These are phyloP conservation scores for Suillus luteus DNA, from an alignment of 768 basidiomycete genomes.

Conservation along the genomic window DNA sequence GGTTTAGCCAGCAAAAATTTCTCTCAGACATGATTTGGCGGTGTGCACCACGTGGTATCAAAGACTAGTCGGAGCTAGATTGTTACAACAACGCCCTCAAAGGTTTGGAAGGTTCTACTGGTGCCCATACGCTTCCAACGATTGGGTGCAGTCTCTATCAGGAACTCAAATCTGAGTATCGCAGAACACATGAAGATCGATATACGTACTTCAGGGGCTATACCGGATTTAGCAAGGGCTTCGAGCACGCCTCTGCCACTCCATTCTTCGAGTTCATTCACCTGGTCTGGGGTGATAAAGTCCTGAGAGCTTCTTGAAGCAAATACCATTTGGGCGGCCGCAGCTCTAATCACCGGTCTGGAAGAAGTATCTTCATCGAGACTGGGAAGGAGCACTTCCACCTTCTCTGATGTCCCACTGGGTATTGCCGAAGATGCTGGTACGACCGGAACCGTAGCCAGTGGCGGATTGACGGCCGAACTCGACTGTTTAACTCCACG, in stretches of 20 bases:
- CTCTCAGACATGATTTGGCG: background rate
- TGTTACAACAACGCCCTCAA: slow-evolving; percentile 16
- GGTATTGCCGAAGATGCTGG: slow-evolving; percentile 33
- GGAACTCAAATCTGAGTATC: slow-evolving; percentile 16
- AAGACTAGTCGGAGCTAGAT: background rate
- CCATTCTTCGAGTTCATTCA: slow-evolving; percentile 62
- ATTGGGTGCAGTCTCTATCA: slow-evolving; percentile 54
- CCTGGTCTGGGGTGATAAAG: slow-evolving; percentile 74
- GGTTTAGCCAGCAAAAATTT: background rate
- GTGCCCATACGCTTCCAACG: slow-evolving; percentile 59
- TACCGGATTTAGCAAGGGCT: slow-evolving; percentile 49
- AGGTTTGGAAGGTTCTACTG: background rate
- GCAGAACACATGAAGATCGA: slow-evolving; percentile 15
- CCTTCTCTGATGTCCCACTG: slow-evolving; percentile 12
- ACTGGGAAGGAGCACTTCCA: slow-evolving; percentile 2
- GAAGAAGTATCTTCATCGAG: slow-evolving; percentile 9
- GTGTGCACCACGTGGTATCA: background rate
- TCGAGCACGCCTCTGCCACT: slow-evolving; percentile 60
- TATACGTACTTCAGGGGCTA: slow-evolving; percentile 50
- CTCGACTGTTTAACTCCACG: slow-evolving; percentile 32
- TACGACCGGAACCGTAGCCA: slow-evolving; percentile 45
- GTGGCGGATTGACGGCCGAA: slow-evolving; percentile 39
- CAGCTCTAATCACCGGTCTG: slow-evolving; percentile 59
- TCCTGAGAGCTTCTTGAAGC: slow-evolving; percentile 71
- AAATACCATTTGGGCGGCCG: slow-evolving; percentile 80